Evolutionary conservation across 164 flowering plant genomes (phyloP).

Genomic region (Magnolia changhungtana): DNA sequence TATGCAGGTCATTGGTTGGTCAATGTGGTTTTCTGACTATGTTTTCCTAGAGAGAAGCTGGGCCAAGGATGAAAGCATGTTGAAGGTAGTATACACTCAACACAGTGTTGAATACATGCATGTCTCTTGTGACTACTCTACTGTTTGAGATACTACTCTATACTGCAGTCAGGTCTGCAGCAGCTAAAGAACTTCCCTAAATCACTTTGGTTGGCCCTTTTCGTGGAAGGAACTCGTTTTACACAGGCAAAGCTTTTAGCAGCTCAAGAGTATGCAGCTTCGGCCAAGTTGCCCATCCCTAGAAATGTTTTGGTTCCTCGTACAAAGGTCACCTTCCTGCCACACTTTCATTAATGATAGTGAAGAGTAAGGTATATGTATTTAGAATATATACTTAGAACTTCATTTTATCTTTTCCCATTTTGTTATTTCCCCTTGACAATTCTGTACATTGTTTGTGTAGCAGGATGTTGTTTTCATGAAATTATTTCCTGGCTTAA

Average conservation of each 20-base stretch:
- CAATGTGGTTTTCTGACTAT: slow-evolving; percentile 98
- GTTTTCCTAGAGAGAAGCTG: slow-evolving; percentile 90
- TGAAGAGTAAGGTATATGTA: no score
- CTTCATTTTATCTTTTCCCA: no score
- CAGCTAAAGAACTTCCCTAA: slow-evolving; percentile 70
- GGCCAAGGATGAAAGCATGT: slow-evolving; percentile 89
- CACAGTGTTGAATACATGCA: not conserved
- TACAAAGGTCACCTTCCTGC: slow-evolving; percentile 60
- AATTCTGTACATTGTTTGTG: no score
- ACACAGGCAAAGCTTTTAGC: slow-evolving; percentile 87
- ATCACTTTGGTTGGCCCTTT: slow-evolving; percentile 96
- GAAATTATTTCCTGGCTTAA: no score
- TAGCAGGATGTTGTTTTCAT: no score
- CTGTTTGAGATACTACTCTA: not conserved
- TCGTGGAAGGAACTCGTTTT: slow-evolving; percentile 97
- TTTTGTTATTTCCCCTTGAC: no score
- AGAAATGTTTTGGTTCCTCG: slow-evolving; percentile 96
- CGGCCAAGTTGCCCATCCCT: slow-evolving; percentile 73
- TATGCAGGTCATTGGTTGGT: slow-evolving; percentile 92
- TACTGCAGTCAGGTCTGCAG: slow-evolving; percentile 74
- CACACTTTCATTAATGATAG: not conserved
- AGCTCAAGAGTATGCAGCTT: slow-evolving; percentile 92
- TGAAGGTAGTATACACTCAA: slow-evolving; percentile 49
- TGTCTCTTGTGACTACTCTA: not conserved
- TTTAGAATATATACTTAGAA: no score